Evolutionary conservation across 176 grass and related monocot genomes (phyloP).

Genomic region (Oryza meridionalis): DNA sequence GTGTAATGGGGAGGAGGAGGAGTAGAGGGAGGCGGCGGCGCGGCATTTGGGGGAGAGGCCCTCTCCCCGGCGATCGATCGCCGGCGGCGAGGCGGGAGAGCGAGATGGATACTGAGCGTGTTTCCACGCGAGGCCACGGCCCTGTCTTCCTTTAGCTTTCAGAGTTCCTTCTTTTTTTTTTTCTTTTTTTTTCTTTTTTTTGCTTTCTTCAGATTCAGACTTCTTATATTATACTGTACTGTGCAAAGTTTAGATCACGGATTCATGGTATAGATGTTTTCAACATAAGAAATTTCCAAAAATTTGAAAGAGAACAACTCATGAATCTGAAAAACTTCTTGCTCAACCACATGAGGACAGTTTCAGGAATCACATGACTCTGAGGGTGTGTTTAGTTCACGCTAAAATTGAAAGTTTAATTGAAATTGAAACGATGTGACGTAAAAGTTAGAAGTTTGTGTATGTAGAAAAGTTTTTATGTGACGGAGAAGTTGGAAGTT

Average conservation of each 20-base stretch:
- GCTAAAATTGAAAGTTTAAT: too few species aligned
- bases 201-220: neutral
- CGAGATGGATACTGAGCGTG: neutral
- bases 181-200: neutral
- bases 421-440: too few species aligned
- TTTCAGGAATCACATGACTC: neutral
- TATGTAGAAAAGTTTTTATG: too few species aligned
- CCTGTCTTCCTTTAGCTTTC: neutral
- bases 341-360: neutral
- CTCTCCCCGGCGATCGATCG: conserved; percentile 32
- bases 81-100: conserved; percentile 14
- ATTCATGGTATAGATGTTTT: too few species aligned
- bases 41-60: conserved; percentile 25
- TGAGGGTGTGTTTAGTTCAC: too few species aligned
- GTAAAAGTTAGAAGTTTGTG: too few species aligned
- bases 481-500: too few species aligned
- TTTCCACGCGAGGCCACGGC: neutral
- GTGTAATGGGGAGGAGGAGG: conserved; percentile 41
- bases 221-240: neutral
- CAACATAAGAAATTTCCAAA: neutral
- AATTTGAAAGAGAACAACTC: neutral
- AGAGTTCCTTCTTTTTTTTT: neutral
- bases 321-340: neutral
- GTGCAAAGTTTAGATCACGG: neutral
- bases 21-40: conserved; percentile 37